These are phyloP conservation scores for Hyphochytrium catenoides DNA, from an alignment of 352 stramenopile genomes.

Conservation along the genomic window DNA sequence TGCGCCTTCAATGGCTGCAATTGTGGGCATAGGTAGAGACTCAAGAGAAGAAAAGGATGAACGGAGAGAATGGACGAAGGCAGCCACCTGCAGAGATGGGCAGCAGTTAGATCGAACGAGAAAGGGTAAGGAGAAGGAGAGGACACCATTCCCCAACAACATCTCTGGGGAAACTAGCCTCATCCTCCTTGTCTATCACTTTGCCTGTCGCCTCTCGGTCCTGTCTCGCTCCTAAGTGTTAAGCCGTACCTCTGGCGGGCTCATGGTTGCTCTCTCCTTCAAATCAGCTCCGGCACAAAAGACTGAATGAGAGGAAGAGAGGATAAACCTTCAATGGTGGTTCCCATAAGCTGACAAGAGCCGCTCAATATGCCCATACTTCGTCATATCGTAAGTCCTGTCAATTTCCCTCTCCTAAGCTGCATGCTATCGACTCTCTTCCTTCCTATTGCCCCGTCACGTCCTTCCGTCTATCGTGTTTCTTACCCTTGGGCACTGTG, in stretches of 20 bases:
- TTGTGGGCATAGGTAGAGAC: constrained; percentile 69
- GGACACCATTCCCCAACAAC: too few species aligned
- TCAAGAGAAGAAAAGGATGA: constrained; percentile 56
- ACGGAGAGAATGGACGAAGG: constrained; percentile 39
- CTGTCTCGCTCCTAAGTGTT: not conserved
- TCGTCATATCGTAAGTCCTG: not conserved
- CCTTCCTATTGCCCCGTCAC: too few species aligned
- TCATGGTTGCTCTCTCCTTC: constrained; percentile 70
- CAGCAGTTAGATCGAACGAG: constrained; percentile 5
- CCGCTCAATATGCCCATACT: not conserved
- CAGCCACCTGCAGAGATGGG: constrained; percentile 20
- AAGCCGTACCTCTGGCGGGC: constrained; percentile 30
- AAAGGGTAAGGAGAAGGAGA: not conserved
- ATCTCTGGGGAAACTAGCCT: too few species aligned
- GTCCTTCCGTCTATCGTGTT: not conserved
- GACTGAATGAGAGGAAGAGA: constrained; percentile 20
- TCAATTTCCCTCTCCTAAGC: not conserved
- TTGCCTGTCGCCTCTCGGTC: too few species aligned
- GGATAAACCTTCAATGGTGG: too few species aligned
- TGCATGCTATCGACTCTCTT: too few species aligned
- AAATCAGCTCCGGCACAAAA: constrained; percentile 70
- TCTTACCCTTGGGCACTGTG: constrained; percentile 22
- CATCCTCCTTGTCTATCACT: too few species aligned
- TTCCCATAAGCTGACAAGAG: not conserved
- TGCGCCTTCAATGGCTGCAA: constrained; percentile 69